Conservation (phyloP, 495 filamentous ascomycete species). For the Xylaria telfairii region DNA sequence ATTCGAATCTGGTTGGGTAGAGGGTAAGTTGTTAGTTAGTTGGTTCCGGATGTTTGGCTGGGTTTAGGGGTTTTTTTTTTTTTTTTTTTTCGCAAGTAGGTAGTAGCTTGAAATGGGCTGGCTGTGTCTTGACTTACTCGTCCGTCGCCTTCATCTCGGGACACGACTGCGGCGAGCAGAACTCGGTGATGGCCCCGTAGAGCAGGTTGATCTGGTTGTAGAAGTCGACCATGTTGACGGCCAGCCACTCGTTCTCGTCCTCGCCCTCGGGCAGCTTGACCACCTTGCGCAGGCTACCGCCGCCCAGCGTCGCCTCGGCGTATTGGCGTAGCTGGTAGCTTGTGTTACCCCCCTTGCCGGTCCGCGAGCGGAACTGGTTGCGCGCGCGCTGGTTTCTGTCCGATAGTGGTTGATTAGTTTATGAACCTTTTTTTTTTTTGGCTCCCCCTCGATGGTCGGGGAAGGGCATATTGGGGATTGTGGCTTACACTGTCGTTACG, state of each 20-base stretch:
- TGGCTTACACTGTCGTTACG: slow-evolving; percentile 58
- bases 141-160: slow-evolving; percentile 99
- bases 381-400: slow-evolving; percentile 84
- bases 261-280: slow-evolving; percentile 97
- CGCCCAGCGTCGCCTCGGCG: slow-evolving; percentile 94
- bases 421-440: background rate
- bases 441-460: background rate
- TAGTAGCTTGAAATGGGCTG: background rate
- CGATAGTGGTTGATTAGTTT: slow-evolving; percentile 1
- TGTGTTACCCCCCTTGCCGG: slow-evolving; percentile 83
- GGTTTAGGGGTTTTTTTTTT: background rate
- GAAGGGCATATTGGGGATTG: background rate
- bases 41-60: background rate
- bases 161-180: slow-evolving; percentile 95
- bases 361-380: slow-evolving; percentile 90
- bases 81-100: background rate
- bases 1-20: slow-evolving; percentile 76
- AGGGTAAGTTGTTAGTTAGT: background rate
- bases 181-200: slow-evolving; percentile 98
- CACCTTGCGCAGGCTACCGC: slow-evolving; percentile 92
- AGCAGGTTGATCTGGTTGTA: slow-evolving; percentile 99
- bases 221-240: slow-evolving; percentile 99
- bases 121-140: slow-evolving; percentile 67
- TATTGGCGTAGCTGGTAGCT: slow-evolving; percentile 97
- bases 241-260: slow-evolving; percentile 96